Evolutionary conservation across 805 yeast genomes (phyloP).

Genomic region (Saccharomycopsis babjevae): DNA sequence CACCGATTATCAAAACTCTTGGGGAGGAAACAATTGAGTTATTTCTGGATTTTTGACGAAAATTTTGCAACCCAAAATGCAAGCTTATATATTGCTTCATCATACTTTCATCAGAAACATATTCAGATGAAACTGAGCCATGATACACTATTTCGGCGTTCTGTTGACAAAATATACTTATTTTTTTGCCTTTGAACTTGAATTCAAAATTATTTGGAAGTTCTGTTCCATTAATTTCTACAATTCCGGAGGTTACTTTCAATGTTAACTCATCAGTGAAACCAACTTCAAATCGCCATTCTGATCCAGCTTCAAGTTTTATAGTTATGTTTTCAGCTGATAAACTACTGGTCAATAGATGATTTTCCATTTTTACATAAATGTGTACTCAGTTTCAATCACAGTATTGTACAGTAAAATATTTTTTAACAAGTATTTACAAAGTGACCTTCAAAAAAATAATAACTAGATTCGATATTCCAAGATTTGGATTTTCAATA

Average conservation of each 20-base stretch:
- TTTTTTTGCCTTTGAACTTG: constrained; percentile 42
- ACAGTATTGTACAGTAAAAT: too few species aligned
- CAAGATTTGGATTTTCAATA: too few species aligned
- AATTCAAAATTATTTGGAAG: constrained; percentile 62
- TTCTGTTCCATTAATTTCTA: constrained; percentile 91
- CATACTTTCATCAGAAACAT: constrained; percentile 61
- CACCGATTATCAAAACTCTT: constrained; percentile 65
- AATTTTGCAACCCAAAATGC: constrained; percentile 65
- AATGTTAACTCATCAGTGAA: constrained; percentile 40
- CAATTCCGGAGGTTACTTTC: constrained; percentile 55
- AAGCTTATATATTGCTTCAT: constrained; percentile 55
- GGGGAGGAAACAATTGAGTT: constrained; percentile 27
- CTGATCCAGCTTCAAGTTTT: constrained; percentile 31
- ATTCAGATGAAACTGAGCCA: constrained; percentile 39
- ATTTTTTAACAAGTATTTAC: too few species aligned
- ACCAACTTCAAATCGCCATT: constrained; percentile 72
- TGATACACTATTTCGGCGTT: constrained; percentile 18
- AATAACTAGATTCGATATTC: too few species aligned
- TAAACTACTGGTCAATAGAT: not conserved
- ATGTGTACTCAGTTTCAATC: too few species aligned
- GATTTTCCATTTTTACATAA: not conserved
- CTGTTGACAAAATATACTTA: constrained; percentile 43
- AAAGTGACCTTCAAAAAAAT: too few species aligned
- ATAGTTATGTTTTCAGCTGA: not conserved
- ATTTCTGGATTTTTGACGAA: constrained; percentile 32